Base-by-base conservation (phyloP, 176 grass and related monocot species). In the Elaeis guineensis region DNA sequence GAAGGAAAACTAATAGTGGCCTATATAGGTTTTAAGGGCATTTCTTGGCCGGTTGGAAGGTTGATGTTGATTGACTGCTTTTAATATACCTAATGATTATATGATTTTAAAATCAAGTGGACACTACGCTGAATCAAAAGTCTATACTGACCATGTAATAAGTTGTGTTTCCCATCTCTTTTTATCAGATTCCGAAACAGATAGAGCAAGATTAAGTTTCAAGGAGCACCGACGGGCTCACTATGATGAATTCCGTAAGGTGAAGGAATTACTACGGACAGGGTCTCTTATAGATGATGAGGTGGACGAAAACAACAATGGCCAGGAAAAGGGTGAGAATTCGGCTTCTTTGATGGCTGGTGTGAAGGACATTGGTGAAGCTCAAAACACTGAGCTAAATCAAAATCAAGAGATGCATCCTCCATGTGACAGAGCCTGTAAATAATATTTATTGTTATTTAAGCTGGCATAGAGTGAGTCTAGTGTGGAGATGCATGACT, bases 201-300 rank as follows among this genome's bases (percentile, higher is more conserved):
- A 61, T 51, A 71, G 51, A 60, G 4, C 58, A 16, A 81, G 86
- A 53, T 21, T 87, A 69, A 90, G 83, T 73, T 95, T 95, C 72
- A 90, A 78, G 49, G 89, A 88, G 32, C 84, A 85, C 49, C 66
- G 84, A 39, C 88, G 81, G 67, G 81, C 61, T 75, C 84, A 94
- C 71, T 94, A 94, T 5, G 75, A 94, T 52, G 84, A 94, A 52
- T 94, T 76, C 53, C 78, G n/a, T 12, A 94, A 94, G 69, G 77
- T 94, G 59, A 95, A 95, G 75, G 75, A 88, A 49, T 62, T 77
- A 55, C 61, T 74, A 76, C 55, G 63, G 63, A 85, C 72, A 58
- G 81, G 81, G 35, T 85, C 81, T 48, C 72, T 90, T 63, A 54
- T 56, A 32, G 80, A 72, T 26, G 48, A 19, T 28, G 80, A 84